Evolutionary conservation across 768 basidiomycete genomes (phyloP).

Genomic region (Dacryopinax spathularia): DNA sequence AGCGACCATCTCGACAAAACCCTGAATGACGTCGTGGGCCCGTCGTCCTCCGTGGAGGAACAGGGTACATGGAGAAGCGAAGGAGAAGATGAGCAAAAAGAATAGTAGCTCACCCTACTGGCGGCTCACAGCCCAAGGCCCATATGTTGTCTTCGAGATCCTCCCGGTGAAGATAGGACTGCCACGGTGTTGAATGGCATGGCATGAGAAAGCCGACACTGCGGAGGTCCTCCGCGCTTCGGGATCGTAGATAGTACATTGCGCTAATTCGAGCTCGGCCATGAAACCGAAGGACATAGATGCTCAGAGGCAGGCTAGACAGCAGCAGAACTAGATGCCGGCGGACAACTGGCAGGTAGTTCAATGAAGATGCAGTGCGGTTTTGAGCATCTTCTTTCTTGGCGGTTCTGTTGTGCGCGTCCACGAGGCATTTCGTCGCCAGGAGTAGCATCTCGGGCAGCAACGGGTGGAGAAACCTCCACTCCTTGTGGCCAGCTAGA

Average conservation of each 20-base stretch:
- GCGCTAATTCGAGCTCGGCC: constrained; percentile 66
- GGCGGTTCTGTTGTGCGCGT: constrained; percentile 23
- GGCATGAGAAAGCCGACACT: constrained; percentile 80
- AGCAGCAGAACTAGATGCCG: constrained; percentile 33
- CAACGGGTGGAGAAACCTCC: constrained; percentile 89
- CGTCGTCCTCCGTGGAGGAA: too few relatives aligned
- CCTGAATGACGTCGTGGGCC: background rate
- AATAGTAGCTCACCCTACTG: constrained; percentile 47
- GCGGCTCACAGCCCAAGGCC: constrained; percentile 89
- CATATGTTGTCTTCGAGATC: constrained; percentile 52
- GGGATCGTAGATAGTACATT: constrained; percentile 46
- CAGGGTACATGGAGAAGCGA: constrained; percentile 9
- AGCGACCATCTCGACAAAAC: background rate
- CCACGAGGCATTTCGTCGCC: constrained; percentile 55
- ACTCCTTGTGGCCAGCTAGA: constrained; percentile 83
- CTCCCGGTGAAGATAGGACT: constrained; percentile 66
- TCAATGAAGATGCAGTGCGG: constrained; percentile 9
- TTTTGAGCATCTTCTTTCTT: background rate
- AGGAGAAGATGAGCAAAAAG: background rate
- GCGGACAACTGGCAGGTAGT: constrained; percentile 23
- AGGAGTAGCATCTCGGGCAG: constrained; percentile 72
- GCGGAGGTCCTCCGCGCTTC: constrained; percentile 36
- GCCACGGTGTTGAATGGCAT: constrained; percentile 91
- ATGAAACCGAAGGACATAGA: constrained; percentile 64
- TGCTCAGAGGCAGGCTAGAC: constrained; percentile 42